Conservation (phyloP, 192 early-diverging fungal genomes). For the Mortierella claussenii region DNA sequence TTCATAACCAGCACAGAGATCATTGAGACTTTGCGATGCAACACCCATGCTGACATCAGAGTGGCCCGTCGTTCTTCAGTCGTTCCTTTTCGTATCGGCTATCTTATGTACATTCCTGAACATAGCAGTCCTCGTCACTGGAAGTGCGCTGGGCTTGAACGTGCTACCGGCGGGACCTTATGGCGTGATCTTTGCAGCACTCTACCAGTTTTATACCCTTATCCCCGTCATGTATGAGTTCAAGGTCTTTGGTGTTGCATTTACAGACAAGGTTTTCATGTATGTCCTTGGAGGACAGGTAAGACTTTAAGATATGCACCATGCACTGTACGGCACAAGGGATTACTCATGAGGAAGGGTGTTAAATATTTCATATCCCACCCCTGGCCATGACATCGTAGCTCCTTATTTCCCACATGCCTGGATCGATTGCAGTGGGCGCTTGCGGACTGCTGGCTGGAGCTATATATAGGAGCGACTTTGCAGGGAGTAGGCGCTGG, state of each 20-base stretch:
- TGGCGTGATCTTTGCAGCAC: slow-evolving; percentile 63
- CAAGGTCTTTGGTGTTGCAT: slow-evolving; percentile 59
- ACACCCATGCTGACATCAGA: neutral
- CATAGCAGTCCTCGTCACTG: slow-evolving; percentile 59
- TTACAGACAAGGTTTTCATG: slow-evolving; percentile 62
- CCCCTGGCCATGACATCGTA: slow-evolving; percentile 26
- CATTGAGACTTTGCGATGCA: neutral
- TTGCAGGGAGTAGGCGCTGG: slow-evolving; percentile 63
- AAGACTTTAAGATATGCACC: neutral
- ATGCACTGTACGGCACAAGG: no score
- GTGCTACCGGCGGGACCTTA: slow-evolving; percentile 68
- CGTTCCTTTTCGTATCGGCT: slow-evolving; percentile 63
- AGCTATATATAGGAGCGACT: slow-evolving; percentile 62
- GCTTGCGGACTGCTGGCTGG: slow-evolving; percentile 63
- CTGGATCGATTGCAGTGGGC: slow-evolving; percentile 56
- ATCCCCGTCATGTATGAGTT: slow-evolving; percentile 65
- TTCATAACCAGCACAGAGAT: no score
- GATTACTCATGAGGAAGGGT: no score
- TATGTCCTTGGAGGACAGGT: slow-evolving; percentile 62
- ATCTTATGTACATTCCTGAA: slow-evolving; percentile 63
- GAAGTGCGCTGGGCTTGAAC: slow-evolving; percentile 55
- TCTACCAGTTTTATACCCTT: slow-evolving; percentile 67
- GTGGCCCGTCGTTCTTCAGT: slow-evolving; percentile 32
- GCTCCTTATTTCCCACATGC: slow-evolving; percentile 57
- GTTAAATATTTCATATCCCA: no score